Evolutionary conservation across 164 flowering plant genomes (phyloP).

Genomic region (Euptelea pleiosperma): DNA sequence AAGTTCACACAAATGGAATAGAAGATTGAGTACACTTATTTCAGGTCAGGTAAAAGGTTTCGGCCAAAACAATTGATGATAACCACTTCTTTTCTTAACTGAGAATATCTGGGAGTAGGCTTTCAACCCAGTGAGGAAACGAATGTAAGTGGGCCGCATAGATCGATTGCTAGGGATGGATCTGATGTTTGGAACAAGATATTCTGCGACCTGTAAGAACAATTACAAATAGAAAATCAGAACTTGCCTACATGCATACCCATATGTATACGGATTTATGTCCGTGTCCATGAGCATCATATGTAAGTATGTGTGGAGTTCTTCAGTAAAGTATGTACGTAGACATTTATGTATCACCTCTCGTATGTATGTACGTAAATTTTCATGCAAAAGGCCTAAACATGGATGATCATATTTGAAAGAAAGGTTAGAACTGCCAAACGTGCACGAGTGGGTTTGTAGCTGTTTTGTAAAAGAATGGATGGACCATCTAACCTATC

Average conservation of each 20-base stretch:
- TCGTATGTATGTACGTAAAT: no score
- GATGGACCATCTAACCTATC: not conserved
- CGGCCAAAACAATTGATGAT: not conserved
- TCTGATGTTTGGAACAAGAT: slow-evolving; percentile 71
- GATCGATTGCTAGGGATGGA: slow-evolving; percentile 55
- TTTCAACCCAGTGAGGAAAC: slow-evolving; percentile 87
- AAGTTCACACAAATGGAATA: not conserved
- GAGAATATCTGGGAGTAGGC: slow-evolving; percentile 95
- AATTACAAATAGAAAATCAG: not conserved
- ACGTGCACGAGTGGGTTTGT: no score
- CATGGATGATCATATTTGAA: not conserved
- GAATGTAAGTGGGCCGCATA: slow-evolving; percentile 71
- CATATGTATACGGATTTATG: no score
- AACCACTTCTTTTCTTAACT: slow-evolving; percentile 36
- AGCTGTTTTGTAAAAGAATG: not conserved
- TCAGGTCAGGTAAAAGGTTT: not conserved
- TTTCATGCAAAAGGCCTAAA: no score
- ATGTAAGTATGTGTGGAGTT: no score
- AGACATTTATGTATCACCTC: no score
- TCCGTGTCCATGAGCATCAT: no score
- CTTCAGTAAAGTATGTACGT: no score
- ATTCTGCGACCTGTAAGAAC: slow-evolving; percentile 66
- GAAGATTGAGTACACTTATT: not conserved
- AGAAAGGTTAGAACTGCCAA: not conserved
- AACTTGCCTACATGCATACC: no score